Evolutionary conservation across 371 early-diverging fungal genomes (phyloP), one percentile per base, ranked within the genome.

Genomic region (Rhizopus arrhizus): DNA sequence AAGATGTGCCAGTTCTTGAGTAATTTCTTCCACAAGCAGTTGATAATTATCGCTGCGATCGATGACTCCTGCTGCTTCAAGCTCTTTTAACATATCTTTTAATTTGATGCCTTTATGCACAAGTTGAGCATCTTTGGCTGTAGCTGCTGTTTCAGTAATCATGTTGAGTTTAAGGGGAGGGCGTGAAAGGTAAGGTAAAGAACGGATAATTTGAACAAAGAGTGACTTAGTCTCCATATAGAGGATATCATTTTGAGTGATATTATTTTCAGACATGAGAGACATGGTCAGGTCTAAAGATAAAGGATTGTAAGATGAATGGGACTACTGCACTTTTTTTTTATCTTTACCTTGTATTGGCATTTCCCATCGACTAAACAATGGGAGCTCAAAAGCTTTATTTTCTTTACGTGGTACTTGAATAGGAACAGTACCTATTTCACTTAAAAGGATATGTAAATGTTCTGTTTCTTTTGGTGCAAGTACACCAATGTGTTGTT

Each of bases 351-450:
- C 87, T 80, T 90, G 88, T 65, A 93, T 94, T 16, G 94, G 91
- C 12, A 89, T 91, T 62, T 95, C 97, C 95, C 95, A 96, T 4
- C 92, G 85, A 71, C 93, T 92, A 62, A 93, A 95, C 15, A 96
- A 80, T 1, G 90, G 86, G 48, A 96, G 76, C 16, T 88, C 86
- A 62, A 95, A 85, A 0, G 91, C 82, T 56, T 89, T 89, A 66
- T 95, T 95, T 58, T 94, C 92, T 59, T 86, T 86, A 42, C 97
- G 85, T 35, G 92, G 85, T 0, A 95, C 89, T 65, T 92, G 92
- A 4, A 78, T 53, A 35, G 93, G 93, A 2, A 91, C 85, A 13
- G 83, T 62, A 0, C 94, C 94, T 4, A 95, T 77, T 64, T 95
- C 96, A 42, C 81, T 84, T 41, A 95, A 65, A 43, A 91, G 79